A percentile compares a stretch with the other conserved stretches of the same genome.
Evolutionary conservation across 75 land plant species (phyloP).

Genomic region (Adiantum capillusveneris): DNA sequence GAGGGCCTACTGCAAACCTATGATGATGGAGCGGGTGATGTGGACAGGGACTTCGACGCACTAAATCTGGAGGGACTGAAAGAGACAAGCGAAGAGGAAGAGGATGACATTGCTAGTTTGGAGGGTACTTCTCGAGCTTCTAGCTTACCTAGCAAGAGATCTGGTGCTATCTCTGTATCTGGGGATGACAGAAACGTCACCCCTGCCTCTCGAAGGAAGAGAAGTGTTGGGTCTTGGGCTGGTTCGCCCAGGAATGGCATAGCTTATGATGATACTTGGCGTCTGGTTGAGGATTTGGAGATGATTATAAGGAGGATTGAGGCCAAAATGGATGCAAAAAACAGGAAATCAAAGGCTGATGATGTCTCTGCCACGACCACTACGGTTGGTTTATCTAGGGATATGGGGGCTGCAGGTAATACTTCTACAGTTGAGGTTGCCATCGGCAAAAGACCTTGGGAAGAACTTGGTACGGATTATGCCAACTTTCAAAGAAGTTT

Average conservation of each 20-base stretch:
- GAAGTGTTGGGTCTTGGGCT: slow-evolving; percentile 12
- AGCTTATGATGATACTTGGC: slow-evolving; percentile 81
- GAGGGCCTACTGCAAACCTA: slow-evolving; percentile 83
- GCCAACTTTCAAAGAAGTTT: slow-evolving; percentile 53
- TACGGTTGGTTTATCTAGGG: no score
- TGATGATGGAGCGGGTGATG: slow-evolving; percentile 98
- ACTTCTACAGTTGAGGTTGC: slow-evolving; percentile 14
- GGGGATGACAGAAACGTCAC: background rate
- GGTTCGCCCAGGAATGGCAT: slow-evolving; percentile 60
- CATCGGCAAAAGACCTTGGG: slow-evolving; percentile 17
- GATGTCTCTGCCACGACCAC: background rate
- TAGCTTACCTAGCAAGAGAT: background rate
- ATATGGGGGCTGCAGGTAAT: background rate
- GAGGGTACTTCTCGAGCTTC: background rate
- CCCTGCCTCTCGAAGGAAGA: slow-evolving; percentile 1
- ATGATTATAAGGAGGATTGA: slow-evolving; percentile 62
- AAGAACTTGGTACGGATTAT: slow-evolving; percentile 37
- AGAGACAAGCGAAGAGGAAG: slow-evolving; percentile 27
- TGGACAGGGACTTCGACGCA: slow-evolving; percentile 95
- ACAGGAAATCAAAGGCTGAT: background rate
- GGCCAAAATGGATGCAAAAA: slow-evolving; percentile 53
- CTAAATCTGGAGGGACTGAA: slow-evolving; percentile 43
- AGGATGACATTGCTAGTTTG: slow-evolving; percentile 18
- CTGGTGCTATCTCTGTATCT: background rate
- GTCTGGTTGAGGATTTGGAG: slow-evolving; percentile 77